These are phyloP conservation scores for Ceratocystis eucalypticola DNA, from an alignment of 2,329 filamentous ascomycete genomes.

Conservation along the genomic window DNA sequence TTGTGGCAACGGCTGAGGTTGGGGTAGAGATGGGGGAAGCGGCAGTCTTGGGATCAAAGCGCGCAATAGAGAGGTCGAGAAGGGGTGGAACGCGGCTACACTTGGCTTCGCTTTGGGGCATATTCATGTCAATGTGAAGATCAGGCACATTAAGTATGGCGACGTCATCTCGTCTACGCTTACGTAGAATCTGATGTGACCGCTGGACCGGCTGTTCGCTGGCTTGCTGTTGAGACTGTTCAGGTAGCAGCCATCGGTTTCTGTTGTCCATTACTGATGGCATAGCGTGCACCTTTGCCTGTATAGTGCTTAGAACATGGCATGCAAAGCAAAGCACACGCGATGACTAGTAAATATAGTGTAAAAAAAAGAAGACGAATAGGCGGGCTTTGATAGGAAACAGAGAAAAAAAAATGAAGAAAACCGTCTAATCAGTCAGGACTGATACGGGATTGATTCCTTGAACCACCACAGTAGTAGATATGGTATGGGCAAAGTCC, in stretches of 20 bases:
- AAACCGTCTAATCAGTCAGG: too few relatives aligned
- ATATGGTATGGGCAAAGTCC: too few relatives aligned
- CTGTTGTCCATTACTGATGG: slow-evolving; percentile 3
- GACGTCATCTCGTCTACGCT: slow-evolving; percentile 16
- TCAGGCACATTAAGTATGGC: slow-evolving; percentile 6
- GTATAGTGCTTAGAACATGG: neutral
- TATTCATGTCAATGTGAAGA: neutral
- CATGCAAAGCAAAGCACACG: neutral
- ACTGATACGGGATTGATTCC: too few relatives aligned
- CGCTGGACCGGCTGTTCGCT: neutral
- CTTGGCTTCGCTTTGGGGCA: neutral
- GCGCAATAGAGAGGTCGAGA: neutral
- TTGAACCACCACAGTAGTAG: too few relatives aligned
- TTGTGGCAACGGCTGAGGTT: neutral
- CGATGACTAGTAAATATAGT: neutral
- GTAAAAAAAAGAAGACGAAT: neutral
- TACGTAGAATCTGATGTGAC: slow-evolving; percentile 1
- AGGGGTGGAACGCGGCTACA: neutral
- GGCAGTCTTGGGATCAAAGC: neutral
- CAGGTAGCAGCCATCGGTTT: neutral
- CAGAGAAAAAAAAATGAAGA: too few relatives aligned
- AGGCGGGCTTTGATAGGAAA: too few relatives aligned
- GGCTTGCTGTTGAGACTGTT: neutral
- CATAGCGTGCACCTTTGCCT: neutral
- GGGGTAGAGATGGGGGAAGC: neutral